A percentile compares a stretch with the other conserved stretches of the same genome.
Conservation (phyloP, 2,329 filamentous ascomycete genomes). For the Aspergillus novoparasiticus region DNA sequence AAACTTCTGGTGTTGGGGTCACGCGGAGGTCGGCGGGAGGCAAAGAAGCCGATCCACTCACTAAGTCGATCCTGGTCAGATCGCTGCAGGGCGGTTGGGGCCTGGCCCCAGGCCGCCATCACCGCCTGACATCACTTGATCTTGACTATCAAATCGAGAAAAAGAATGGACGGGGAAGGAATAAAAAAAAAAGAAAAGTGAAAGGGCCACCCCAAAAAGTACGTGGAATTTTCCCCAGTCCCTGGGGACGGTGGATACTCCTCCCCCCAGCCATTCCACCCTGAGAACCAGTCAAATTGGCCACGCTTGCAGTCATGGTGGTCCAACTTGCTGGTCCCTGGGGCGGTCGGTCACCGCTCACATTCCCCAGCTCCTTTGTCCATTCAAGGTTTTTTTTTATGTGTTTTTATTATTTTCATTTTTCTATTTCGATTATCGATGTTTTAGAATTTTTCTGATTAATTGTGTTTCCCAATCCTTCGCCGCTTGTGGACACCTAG, state of each 20-base stretch:
- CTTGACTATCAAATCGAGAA: neutral
- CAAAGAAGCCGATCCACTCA: slow-evolving; percentile 8
- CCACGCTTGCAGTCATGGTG: slow-evolving; percentile 11
- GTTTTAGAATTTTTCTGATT: slow-evolving; percentile 10
- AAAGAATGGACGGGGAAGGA: too few relatives aligned
- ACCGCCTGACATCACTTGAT: slow-evolving; percentile 21
- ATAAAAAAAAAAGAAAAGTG: neutral
- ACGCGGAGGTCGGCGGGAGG: slow-evolving; percentile 19
- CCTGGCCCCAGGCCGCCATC: slow-evolving; percentile 16
- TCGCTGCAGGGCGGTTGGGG: slow-evolving; percentile 24
- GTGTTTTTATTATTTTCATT: slow-evolving; percentile 5
- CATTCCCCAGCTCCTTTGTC: slow-evolving; percentile 6
- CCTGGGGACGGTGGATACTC: neutral
- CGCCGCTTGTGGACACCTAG: slow-evolving; percentile 1
- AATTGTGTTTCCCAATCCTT: slow-evolving; percentile 3
- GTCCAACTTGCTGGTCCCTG: neutral
- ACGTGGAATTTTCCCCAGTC: neutral
- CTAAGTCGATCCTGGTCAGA: slow-evolving; percentile 19
- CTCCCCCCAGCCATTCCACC: neutral
- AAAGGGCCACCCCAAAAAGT: neutral
- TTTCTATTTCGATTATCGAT: slow-evolving; percentile 3
- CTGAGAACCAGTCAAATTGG: slow-evolving; percentile 4
- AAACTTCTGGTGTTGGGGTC: slow-evolving; percentile 5
- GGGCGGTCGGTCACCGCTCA: slow-evolving; percentile 14
- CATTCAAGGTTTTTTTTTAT: neutral